phyloP scores from a whole-genome alignment of 257 asterid species.

The Datura wrightii region DNA sequence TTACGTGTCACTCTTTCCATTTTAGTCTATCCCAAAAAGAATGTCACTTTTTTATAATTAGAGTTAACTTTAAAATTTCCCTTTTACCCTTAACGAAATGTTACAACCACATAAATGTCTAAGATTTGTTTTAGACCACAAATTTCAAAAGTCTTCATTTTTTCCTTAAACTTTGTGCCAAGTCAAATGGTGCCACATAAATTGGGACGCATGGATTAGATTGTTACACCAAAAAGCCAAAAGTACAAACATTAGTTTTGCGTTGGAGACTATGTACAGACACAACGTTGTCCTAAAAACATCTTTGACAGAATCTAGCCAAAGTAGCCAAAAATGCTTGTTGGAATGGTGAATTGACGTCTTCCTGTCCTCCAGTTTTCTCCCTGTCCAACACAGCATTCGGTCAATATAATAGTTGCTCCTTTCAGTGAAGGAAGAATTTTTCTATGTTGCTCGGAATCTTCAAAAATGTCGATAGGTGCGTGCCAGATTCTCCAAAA shows the following conservation, averaged over 20 bases:
- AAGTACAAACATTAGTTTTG: neutral
- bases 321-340: neutral
- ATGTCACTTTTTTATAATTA: neutral
- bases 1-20: neutral
- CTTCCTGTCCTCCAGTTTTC: slow-evolving; percentile 10
- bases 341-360: neutral
- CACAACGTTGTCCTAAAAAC: neutral
- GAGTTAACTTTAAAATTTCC: neutral
- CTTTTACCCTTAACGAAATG: neutral
- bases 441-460: too few species aligned
- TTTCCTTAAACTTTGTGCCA: neutral
- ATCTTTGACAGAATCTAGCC: neutral
- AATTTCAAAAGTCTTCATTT: neutral
- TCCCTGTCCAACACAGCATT: neutral
- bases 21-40: neutral
- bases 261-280: neutral
- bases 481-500: too few species aligned
- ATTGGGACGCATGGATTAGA: neutral
- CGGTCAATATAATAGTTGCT: neutral
- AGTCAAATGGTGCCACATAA: neutral
- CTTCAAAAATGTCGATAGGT: too few species aligned
- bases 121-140: neutral
- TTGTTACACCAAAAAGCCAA: neutral
- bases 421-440: neutral
- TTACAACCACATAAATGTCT: neutral